Conservation (phyloP, 164 flowering plant genomes). For the Umbellularia californica region DNA sequence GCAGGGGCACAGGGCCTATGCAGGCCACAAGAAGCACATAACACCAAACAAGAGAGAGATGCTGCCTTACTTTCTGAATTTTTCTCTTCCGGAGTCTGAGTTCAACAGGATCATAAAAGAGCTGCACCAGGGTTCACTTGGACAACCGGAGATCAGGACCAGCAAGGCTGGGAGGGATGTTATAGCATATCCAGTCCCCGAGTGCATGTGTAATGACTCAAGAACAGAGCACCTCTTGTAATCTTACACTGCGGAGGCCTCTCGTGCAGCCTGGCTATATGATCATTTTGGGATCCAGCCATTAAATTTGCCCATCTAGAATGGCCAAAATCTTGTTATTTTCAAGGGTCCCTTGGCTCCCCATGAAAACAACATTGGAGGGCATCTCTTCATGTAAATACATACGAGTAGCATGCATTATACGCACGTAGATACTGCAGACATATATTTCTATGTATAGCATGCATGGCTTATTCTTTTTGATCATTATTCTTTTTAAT, state of each 20-base stretch:
- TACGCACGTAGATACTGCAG: neutral
- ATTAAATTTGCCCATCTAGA: neutral
- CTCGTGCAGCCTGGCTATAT: neutral
- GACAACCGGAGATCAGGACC: conserved; percentile 86
- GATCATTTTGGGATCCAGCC: neutral
- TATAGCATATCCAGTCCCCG: conserved; percentile 86
- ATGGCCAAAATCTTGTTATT: neutral
- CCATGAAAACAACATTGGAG: neutral
- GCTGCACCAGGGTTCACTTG: conserved; percentile 71
- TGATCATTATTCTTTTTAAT: too few relatives aligned
- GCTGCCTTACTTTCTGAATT: conserved; percentile 70
- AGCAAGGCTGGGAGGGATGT: conserved; percentile 80
- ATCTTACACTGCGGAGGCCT: neutral
- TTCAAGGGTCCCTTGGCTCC: neutral
- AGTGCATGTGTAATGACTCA: conserved; percentile 78
- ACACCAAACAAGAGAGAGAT: conserved; percentile 93
- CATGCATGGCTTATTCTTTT: too few relatives aligned
- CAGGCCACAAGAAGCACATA: conserved; percentile 90
- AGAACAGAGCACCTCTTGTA: neutral
- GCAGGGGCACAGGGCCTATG: conserved; percentile 92
- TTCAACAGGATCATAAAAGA: conserved; percentile 64
- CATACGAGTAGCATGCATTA: neutral
- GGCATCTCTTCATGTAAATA: neutral
- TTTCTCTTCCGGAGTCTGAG: conserved; percentile 71
- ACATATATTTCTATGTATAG: neutral